Percentiles rank a stretch among this genome's conserved stretches.
These are phyloP conservation scores for Neurospora africana DNA, from an alignment of 495 filamentous ascomycete species.

Conservation along the genomic window DNA sequence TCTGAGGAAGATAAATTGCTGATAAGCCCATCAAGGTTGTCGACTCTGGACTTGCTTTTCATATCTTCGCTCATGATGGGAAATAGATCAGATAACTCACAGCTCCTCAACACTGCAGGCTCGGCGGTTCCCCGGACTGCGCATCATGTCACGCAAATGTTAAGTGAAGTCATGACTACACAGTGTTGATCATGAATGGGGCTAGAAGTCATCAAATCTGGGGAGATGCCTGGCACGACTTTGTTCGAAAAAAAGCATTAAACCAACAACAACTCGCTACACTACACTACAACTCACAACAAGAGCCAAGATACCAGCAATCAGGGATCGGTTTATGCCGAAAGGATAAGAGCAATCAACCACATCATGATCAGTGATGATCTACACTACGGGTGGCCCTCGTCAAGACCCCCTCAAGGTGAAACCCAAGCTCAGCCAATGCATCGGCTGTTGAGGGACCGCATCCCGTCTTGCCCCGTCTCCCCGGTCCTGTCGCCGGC, in stretches of 20 bases:
- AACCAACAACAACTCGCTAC: not conserved
- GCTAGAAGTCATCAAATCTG: not conserved
- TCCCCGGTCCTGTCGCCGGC: not conserved
- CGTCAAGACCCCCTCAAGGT: not conserved
- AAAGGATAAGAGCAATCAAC: not conserved
- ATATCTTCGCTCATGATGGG: not conserved
- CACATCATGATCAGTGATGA: not conserved
- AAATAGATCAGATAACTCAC: not conserved
- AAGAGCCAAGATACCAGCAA: not conserved
- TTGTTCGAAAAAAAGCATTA: not conserved
- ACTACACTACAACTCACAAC: not conserved
- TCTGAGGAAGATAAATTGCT: not conserved
- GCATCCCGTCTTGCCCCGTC: not conserved
- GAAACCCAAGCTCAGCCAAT: not conserved
- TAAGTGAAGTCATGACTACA: not conserved
- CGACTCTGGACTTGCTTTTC: not conserved
- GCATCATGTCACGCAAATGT: not conserved
- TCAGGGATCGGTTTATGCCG: not conserved
- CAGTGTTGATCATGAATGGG: not conserved
- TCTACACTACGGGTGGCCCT: not conserved
- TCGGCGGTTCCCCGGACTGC: not conserved
- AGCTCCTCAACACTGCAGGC: not conserved
- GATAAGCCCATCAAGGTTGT: not conserved
- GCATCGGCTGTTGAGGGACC: not conserved
- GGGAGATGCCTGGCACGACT: not conserved